phyloP scores from a whole-genome alignment of 441 rosid genomes.

The Melastoma candidum region DNA sequence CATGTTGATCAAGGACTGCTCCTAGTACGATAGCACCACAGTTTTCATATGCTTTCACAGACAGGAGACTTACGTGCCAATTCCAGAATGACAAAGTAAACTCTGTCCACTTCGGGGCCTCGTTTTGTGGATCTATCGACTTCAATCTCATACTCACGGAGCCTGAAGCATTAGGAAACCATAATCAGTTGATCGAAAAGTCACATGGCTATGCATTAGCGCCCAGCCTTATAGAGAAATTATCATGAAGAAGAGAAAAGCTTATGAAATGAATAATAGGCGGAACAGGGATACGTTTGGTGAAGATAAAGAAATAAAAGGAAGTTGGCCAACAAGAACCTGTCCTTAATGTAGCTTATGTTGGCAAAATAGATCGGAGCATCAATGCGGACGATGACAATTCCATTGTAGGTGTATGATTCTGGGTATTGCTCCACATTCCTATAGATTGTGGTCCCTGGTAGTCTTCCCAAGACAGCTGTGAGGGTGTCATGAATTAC shows the following conservation, averaged over 20 bases:
- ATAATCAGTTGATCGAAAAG: too few relatives aligned
- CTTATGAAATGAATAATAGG: background rate
- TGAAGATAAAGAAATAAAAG: background rate
- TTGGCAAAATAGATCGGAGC: conserved; percentile 96
- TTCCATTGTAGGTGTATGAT: conserved; percentile 86
- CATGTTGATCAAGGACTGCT: too few relatives aligned
- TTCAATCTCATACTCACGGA: conserved; percentile 73
- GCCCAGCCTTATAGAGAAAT: background rate
- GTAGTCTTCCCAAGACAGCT: conserved; percentile 98
- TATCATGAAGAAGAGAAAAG: background rate
- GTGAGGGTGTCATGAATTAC: conserved; percentile 11
- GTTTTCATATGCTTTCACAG: background rate
- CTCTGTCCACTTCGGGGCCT: conserved; percentile 77
- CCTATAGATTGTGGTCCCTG: conserved; percentile 96
- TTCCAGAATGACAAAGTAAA: conserved; percentile 77
- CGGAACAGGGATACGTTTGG: background rate
- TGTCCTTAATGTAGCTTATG: conserved; percentile 84
- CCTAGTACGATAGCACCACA: too few relatives aligned
- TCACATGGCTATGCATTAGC: too few relatives aligned
- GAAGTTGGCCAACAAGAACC: conserved; percentile 26
- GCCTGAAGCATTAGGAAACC: conserved; percentile 24
- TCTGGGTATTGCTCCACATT: conserved; percentile 87
- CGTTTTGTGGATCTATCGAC: conserved; percentile 50
- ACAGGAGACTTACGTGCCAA: conserved; percentile 71
- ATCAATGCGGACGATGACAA: conserved; percentile 86